These are phyloP conservation scores for Lichtheimia corymbifera DNA, from an alignment of 371 early-diverging fungal species.

Conservation along the genomic window DNA sequence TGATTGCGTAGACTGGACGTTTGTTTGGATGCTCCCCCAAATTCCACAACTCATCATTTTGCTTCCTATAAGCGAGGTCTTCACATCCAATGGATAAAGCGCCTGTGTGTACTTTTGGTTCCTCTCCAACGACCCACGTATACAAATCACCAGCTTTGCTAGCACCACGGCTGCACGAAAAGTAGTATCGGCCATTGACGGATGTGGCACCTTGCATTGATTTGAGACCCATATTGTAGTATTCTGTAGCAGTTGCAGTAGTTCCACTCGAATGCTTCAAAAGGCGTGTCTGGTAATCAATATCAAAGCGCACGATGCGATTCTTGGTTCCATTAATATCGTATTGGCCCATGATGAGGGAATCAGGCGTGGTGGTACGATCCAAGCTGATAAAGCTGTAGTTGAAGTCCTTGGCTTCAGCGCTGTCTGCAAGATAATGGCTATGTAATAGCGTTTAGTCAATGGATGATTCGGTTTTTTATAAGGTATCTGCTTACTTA, in stretches of 20 bases:
- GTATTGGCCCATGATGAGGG: constrained; percentile 10
- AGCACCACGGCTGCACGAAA: constrained; percentile 9
- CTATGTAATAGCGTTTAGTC: neutral
- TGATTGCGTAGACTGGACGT: constrained; percentile 7
- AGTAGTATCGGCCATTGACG: constrained; percentile 9
- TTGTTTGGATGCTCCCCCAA: constrained; percentile 9
- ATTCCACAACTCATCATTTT: constrained; percentile 9
- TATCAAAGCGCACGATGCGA: constrained; percentile 11
- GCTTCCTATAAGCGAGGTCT: constrained; percentile 10
- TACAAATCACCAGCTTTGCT: constrained; percentile 9
- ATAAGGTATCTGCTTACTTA: neutral
- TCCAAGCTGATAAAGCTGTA: constrained; percentile 6
- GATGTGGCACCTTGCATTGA: constrained; percentile 14
- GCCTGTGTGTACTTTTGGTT: neutral
- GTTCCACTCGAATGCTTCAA: neutral
- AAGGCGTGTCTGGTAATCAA: constrained; percentile 11
- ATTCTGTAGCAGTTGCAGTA: constrained; percentile 7
- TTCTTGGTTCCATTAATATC: constrained; percentile 3
- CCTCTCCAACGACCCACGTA: constrained; percentile 2
- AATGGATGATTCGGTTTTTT: too few relatives aligned
- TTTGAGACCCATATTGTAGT: constrained; percentile 11
- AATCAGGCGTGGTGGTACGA: constrained; percentile 12
- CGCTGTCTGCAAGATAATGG: neutral
- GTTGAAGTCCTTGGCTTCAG: constrained; percentile 4
- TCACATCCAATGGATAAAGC: constrained; percentile 6